A percentile compares a stretch with the other conserved stretches of the same genome.
phyloP scores from a whole-genome alignment of 2,329 filamentous ascomycete species.

The Colletotrichum sp. region DNA sequence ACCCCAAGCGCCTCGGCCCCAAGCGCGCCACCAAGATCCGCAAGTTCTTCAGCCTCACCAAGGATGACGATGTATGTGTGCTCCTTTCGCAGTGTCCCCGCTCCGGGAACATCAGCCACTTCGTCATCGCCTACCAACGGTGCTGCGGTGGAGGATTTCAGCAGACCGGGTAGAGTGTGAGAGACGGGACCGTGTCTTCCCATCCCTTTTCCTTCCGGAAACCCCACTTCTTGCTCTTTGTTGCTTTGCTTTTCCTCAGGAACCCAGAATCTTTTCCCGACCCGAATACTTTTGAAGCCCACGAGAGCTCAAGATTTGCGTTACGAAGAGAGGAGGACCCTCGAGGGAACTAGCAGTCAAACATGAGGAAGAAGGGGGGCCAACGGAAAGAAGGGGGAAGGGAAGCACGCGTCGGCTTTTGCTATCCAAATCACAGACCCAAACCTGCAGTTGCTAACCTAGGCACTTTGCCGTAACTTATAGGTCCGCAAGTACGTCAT shows the following conservation, averaged over 20 bases:
- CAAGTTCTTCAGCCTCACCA: constrained; percentile 99
- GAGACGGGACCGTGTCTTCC: constrained; percentile 37
- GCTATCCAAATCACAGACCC: background rate
- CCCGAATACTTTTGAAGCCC: constrained; percentile 21
- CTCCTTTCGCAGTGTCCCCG: constrained; percentile 36
- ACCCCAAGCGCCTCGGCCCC: constrained; percentile 98
- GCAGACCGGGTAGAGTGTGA: constrained; percentile 66
- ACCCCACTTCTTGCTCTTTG: background rate
- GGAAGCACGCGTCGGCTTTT: constrained; percentile 9
- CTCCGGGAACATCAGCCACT: constrained; percentile 40
- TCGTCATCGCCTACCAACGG: constrained; percentile 74
- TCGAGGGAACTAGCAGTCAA: background rate
- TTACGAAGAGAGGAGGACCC: background rate
- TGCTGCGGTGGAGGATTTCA: constrained; percentile 46
- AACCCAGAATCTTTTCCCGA: background rate
- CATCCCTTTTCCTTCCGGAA: constrained; percentile 2
- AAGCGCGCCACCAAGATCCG: constrained; percentile 99
- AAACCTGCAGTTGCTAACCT: constrained; percentile 35
- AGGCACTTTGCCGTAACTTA: constrained; percentile 29
- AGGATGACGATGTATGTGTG: constrained; percentile 99
- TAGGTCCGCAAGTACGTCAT: constrained; percentile 99
- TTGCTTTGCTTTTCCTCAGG: background rate
- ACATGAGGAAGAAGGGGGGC: background rate
- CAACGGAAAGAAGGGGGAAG: background rate
- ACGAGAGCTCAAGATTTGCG: constrained; percentile 4